These are phyloP conservation scores for Cyberlindnera euphorbiiphila DNA, from an alignment of 805 yeast species.

Conservation along the genomic window DNA sequence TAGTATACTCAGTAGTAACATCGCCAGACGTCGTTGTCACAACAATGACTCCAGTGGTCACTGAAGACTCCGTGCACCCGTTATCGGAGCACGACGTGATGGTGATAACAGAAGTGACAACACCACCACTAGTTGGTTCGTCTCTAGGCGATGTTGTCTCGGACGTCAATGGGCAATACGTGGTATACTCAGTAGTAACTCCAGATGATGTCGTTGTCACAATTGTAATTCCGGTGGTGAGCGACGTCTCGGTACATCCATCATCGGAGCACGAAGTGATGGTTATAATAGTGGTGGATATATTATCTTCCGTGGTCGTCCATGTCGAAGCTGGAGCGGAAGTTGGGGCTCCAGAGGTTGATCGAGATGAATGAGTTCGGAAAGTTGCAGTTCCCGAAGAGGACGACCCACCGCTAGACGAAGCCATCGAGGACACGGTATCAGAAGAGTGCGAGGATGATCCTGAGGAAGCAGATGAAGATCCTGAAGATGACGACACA, in stretches of 20 bases:
- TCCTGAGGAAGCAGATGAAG: too few species aligned
- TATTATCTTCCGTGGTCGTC: neutral
- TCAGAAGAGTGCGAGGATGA: too few species aligned
- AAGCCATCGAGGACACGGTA: too few species aligned
- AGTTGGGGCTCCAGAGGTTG: too few species aligned
- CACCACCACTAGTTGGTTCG: too few species aligned
- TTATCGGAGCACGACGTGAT: conserved; percentile 34
- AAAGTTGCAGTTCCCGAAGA: too few species aligned
- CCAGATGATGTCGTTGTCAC: conserved; percentile 19
- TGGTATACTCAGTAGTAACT: conserved; percentile 32
- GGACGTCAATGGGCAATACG: conserved; percentile 8
- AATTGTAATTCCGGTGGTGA: conserved; percentile 7
- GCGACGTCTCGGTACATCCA: neutral
- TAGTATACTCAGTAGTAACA: conserved; percentile 16
- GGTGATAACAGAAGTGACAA: conserved; percentile 26
- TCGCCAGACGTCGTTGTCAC: conserved; percentile 33
- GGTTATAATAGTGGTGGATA: conserved; percentile 5
- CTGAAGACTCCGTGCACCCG: conserved; percentile 31
- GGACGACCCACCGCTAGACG: too few species aligned
- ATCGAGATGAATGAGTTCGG: too few species aligned
- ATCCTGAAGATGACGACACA: too few species aligned
- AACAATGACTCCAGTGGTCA: conserved; percentile 33
- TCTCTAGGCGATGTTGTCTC: too few species aligned
- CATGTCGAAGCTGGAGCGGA: too few species aligned
- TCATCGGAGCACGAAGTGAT: conserved; percentile 6